These are phyloP conservation scores for Puccinia polysora DNA, from an alignment of 1,284 basidiomycete species.

Conservation along the genomic window DNA sequence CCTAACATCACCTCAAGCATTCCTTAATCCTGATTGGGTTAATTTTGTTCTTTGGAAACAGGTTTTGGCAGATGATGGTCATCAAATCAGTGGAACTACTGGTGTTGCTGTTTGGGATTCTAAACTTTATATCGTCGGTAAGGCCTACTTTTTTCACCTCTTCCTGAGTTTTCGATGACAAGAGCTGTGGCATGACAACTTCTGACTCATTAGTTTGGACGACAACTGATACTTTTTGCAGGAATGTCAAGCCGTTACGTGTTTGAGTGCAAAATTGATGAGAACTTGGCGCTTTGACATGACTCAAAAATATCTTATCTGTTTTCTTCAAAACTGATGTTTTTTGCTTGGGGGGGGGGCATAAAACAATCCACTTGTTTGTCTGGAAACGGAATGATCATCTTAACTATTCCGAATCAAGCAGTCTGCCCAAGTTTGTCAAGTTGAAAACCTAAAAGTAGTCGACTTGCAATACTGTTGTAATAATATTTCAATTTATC, in stretches of 20 bases:
- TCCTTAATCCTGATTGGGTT: not conserved
- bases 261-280: slow-evolving; percentile 26
- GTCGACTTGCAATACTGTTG: too few species aligned
- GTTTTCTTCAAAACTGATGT: too few species aligned
- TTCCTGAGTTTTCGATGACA: too few species aligned
- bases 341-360: slow-evolving; percentile 4
- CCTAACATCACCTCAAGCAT: not conserved
- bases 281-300: slow-evolving; percentile 4
- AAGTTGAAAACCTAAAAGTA: too few species aligned
- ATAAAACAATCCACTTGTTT: too few species aligned
- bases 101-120: slow-evolving; percentile 24
- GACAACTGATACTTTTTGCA: not conserved
- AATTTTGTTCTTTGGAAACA: not conserved
- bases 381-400: too few species aligned
- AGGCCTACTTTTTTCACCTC: not conserved
- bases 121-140: slow-evolving; percentile 25
- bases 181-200: not conserved
- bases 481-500: too few species aligned
- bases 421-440: too few species aligned
- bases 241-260: slow-evolving; percentile 18
- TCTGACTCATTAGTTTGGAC: not conserved
- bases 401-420: too few species aligned
- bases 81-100: slow-evolving; percentile 23
- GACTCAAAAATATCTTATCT: not conserved
- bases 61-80: slow-evolving; percentile 37